Conservation (phyloP, 768 basidiomycete species). For the Pulveroboletus sp. region DNA sequence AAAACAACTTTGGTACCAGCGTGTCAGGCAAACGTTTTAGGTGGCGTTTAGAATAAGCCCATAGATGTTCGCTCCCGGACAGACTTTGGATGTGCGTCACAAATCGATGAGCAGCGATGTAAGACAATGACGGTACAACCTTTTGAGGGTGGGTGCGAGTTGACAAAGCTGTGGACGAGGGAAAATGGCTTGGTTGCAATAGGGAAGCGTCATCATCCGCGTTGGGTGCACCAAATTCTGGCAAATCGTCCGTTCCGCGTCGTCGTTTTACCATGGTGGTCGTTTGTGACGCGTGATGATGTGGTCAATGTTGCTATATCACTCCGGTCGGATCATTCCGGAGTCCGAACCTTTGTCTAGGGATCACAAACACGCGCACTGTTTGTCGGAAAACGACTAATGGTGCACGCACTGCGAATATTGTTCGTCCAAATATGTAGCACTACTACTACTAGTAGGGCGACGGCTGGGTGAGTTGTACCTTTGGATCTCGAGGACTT, state of each 20-base stretch:
- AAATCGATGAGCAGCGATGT: slow-evolving; percentile 52
- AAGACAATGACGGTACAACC: slow-evolving; percentile 43
- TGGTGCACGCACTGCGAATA: no score
- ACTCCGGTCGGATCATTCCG: no score
- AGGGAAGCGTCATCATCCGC: slow-evolving; percentile 46
- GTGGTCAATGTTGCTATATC: no score
- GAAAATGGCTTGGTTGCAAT: slow-evolving; percentile 34
- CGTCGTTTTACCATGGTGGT: slow-evolving; percentile 13
- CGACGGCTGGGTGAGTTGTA: no score
- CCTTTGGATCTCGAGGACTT: no score
- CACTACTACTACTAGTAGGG: no score
- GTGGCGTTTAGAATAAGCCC: slow-evolving; percentile 39
- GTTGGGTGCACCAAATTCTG: slow-evolving; percentile 42
- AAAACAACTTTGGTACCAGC: slow-evolving; percentile 49
- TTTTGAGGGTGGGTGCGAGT: slow-evolving; percentile 36
- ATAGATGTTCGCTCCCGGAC: slow-evolving; percentile 35
- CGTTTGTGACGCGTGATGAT: neutral
- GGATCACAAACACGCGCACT: no score
- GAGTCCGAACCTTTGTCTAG: no score
- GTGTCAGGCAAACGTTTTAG: slow-evolving; percentile 52
- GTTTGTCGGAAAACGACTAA: no score
- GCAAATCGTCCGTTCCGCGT: slow-evolving; percentile 9
- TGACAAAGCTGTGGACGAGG: slow-evolving; percentile 53
- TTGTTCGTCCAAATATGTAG: no score
- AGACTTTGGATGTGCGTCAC: slow-evolving; percentile 42